phyloP scores from a whole-genome alignment of 2,329 filamentous ascomycete genomes.

The Penicillium sp. region DNA sequence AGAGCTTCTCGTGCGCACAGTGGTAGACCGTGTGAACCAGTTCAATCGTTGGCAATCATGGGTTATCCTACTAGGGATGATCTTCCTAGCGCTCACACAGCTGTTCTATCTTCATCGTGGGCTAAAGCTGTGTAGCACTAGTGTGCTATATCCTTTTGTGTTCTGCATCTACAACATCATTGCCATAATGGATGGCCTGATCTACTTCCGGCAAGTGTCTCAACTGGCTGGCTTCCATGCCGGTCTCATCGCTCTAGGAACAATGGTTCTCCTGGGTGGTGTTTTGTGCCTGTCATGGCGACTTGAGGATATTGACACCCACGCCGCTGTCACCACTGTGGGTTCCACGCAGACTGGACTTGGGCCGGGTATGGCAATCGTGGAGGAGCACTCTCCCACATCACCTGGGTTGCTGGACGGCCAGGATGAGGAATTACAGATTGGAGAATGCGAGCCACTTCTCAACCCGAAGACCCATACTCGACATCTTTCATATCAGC shows the following conservation, averaged over 20 bases:
- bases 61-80: conserved; percentile 79
- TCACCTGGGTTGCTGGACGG: conserved; percentile 27
- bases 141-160: conserved; percentile 91
- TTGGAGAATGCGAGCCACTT: conserved; percentile 44
- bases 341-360: conserved; percentile 67
- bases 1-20: conserved; percentile 83
- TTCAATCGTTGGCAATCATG: conserved; percentile 95
- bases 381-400: conserved; percentile 55
- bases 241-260: conserved; percentile 73
- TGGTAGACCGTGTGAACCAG: conserved; percentile 83
- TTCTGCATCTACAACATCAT: conserved; percentile 99
- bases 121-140: conserved; percentile 91
- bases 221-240: conserved; percentile 74
- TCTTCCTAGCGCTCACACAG: conserved; percentile 80
- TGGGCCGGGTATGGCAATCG: conserved; percentile 76
- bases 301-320: conserved; percentile 63
- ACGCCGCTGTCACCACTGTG: conserved; percentile 37
- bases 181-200: conserved; percentile 92
- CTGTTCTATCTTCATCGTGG: conserved; percentile 94
- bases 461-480: conserved; percentile 28
- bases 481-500: conserved; percentile 32
- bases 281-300: conserved; percentile 94
- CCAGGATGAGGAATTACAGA: conserved; percentile 39
- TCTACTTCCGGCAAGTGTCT: conserved; percentile 91
- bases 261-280: conserved; percentile 77